Percentiles rank a stretch among this genome's conserved stretches.
Evolutionary conservation across 2,329 filamentous ascomycete species (phyloP).

Genomic region (Penicillium hesseltinei): DNA sequence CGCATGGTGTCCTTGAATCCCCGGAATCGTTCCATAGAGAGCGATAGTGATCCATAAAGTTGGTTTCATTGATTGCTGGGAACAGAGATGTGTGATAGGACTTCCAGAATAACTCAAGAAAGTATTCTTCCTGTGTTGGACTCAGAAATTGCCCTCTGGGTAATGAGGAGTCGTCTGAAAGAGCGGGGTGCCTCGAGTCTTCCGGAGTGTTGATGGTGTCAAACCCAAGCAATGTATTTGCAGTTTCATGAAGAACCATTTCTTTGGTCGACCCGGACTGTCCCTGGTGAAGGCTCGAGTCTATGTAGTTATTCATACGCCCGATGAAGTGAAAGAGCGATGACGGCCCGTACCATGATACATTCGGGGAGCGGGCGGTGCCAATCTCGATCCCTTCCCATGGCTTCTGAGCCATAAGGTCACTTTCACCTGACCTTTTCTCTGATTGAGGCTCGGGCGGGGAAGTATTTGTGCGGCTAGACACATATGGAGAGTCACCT

Average conservation of each 20-base stretch:
- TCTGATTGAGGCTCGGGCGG: not conserved
- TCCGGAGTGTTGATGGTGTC: not conserved
- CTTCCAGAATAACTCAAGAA: not conserved
- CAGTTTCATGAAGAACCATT: not conserved
- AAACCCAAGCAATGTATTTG: not conserved
- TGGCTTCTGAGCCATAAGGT: not conserved
- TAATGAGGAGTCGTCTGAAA: not conserved
- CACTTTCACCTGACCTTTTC: not conserved
- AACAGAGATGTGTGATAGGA: not conserved
- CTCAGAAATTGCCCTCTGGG: not conserved
- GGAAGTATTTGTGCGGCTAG: not conserved
- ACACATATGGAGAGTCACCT: not conserved
- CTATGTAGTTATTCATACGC: not conserved
- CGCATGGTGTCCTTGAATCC: not conserved
- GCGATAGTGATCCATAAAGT: not conserved
- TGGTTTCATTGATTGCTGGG: not conserved
- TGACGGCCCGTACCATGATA: not conserved
- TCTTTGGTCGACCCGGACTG: not conserved
- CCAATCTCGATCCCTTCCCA: not conserved
- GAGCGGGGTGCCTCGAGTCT: not conserved
- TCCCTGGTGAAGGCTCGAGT: not conserved
- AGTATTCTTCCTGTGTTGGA: not conserved
- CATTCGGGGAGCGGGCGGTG: not conserved
- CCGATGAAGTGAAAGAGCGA: not conserved
- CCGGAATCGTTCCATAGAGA: not conserved